These are phyloP conservation scores for Groenewaldozyma salmanticensis DNA, from an alignment of 805 yeast genomes.

Conservation along the genomic window DNA sequence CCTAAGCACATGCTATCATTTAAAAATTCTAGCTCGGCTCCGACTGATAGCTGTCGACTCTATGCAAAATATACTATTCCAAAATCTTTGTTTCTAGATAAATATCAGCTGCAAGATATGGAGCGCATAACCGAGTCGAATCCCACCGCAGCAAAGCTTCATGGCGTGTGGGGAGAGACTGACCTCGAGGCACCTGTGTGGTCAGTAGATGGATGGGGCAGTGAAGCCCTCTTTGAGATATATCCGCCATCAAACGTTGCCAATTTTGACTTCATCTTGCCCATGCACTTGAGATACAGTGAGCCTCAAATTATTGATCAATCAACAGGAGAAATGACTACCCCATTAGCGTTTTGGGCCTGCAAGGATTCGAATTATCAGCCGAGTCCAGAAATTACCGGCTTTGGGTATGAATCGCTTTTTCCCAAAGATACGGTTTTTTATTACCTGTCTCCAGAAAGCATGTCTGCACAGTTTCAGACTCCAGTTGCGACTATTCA, in stretches of 20 bases:
- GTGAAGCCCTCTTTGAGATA: slow-evolving; percentile 34
- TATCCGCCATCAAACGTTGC: slow-evolving; percentile 14
- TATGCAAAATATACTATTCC: slow-evolving; percentile 38
- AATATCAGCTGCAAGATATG: slow-evolving; percentile 39
- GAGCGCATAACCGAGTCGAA: slow-evolving; percentile 17
- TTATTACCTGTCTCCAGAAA: slow-evolving; percentile 25
- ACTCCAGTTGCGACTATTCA: slow-evolving; percentile 36
- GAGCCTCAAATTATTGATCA: slow-evolving; percentile 6
- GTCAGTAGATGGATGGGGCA: slow-evolving; percentile 37
- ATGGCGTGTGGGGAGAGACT: slow-evolving; percentile 43
- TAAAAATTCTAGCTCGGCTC: slow-evolving; percentile 4
- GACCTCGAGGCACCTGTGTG: slow-evolving; percentile 51
- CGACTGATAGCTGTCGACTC: slow-evolving; percentile 32
- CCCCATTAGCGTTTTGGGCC: slow-evolving; percentile 41
- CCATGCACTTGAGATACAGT: slow-evolving; percentile 42
- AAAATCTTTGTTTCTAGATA: slow-evolving; percentile 40
- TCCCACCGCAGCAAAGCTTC: slow-evolving; percentile 24
- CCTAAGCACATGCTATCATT: slow-evolving; percentile 15
- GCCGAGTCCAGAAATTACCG: slow-evolving; percentile 31
- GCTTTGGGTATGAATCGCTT: slow-evolving; percentile 36
- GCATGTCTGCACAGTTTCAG: slow-evolving; percentile 19
- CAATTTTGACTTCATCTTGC: slow-evolving; percentile 28
- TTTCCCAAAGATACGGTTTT: slow-evolving; percentile 40
- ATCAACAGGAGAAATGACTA: slow-evolving; percentile 22
- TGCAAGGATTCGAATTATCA: slow-evolving; percentile 34